phyloP scores from a whole-genome alignment of 179 eudicot genomes.

The Nepenthes alata region DNA sequence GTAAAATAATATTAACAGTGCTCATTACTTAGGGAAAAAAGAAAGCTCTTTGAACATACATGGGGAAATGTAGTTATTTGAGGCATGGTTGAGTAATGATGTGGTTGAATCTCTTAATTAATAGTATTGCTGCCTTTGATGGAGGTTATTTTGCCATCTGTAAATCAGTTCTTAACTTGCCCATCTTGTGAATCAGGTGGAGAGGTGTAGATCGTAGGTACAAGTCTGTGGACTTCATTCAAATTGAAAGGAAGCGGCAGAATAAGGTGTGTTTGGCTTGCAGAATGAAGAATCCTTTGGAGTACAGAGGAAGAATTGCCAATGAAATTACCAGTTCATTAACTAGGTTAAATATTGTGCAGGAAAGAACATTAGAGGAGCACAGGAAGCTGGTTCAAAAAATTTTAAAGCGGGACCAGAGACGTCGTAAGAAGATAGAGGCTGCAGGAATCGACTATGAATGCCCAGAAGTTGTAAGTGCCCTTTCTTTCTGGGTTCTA shows the following conservation, averaged over 20 bases:
- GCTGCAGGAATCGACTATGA: slow-evolving; percentile 87
- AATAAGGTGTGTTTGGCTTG: slow-evolving; percentile 40
- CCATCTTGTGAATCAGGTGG: slow-evolving; percentile 38
- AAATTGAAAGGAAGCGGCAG: slow-evolving; percentile 49
- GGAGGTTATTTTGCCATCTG: not conserved
- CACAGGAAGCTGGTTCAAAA: slow-evolving; percentile 55
- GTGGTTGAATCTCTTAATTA: not conserved
- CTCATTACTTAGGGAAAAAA: no score
- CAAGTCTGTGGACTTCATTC: slow-evolving; percentile 46
- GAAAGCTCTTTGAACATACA: not conserved
- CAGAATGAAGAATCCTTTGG: not conserved
- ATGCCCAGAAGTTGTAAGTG: slow-evolving; percentile 67
- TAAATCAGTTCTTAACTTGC: not conserved
- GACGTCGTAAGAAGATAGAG: slow-evolving; percentile 51
- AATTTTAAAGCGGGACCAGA: slow-evolving; percentile 54
- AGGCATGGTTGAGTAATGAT: no score
- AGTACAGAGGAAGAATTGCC: not conserved
- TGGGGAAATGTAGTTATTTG: no score
- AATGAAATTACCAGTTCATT: not conserved
- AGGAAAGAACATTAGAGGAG: slow-evolving; percentile 67
- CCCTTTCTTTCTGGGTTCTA: not conserved
- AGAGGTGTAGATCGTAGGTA: slow-evolving; percentile 39
- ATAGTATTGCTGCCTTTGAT: not conserved
- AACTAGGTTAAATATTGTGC: slow-evolving; percentile 2
- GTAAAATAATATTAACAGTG: no score